phyloP scores from a whole-genome alignment of 345 rosid genomes.

The Citrus trifoliata region DNA sequence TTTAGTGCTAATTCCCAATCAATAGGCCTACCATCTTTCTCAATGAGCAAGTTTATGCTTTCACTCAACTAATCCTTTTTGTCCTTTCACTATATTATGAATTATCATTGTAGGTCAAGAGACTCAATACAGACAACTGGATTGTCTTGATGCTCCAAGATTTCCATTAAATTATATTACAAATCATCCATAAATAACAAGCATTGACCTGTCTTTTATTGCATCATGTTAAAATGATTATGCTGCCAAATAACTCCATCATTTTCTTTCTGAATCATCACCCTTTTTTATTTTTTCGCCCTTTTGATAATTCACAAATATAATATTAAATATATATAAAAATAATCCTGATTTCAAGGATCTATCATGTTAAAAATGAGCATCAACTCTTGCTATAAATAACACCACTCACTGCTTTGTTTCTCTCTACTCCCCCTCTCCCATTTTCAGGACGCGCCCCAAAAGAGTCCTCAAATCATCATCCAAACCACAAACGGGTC shows the following conservation, averaged over 20 bases:
- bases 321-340: no score
- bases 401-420: not conserved
- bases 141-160: not conserved
- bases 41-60: slow-evolving; percentile 13
- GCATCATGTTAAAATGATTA: not conserved
- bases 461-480: no score
- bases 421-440: not conserved
- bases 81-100: not conserved
- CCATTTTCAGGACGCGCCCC: slow-evolving; percentile 11
- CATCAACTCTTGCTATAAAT: slow-evolving; percentile 10
- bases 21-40: not conserved
- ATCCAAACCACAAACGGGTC: slow-evolving; percentile 19
- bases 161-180: not conserved
- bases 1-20: not conserved
- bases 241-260: not conserved
- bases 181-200: not conserved
- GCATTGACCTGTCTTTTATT: not conserved
- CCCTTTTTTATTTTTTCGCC: not conserved
- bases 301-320: no score
- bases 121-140: not conserved
- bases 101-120: not conserved
- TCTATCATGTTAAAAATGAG: not conserved
- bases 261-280: not conserved
- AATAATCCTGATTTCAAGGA: not conserved
- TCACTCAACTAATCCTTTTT: slow-evolving; percentile 23